Evolutionary conservation across 2,329 filamentous ascomycete genomes (phyloP).

Genomic region (Verticillium tricorpus): DNA sequence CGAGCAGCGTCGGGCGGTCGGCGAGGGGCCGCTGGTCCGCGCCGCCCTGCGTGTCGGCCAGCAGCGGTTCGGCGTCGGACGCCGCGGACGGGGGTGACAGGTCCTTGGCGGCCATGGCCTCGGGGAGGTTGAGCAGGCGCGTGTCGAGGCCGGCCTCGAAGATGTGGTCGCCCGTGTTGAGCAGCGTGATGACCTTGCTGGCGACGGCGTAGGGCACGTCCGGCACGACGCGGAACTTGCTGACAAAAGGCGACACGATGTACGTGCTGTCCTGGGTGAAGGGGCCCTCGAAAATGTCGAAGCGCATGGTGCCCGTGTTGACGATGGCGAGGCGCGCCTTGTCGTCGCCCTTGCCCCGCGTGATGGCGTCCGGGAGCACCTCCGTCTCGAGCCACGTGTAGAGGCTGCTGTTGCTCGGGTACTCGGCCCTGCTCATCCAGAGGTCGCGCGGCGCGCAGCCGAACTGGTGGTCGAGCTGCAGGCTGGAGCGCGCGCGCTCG

Average conservation of each 20-base stretch:
- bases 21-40: conserved; percentile 25
- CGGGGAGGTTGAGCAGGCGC: conserved; percentile 45
- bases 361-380: conserved; percentile 65
- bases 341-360: conserved; percentile 46
- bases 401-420: conserved; percentile 69
- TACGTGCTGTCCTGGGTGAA: conserved; percentile 88
- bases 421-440: conserved; percentile 78
- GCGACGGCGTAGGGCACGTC: conserved; percentile 78
- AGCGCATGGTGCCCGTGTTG: conserved; percentile 89
- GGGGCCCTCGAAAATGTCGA: conserved; percentile 88
- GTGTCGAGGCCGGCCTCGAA: conserved; percentile 35
- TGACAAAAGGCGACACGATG: conserved; percentile 83
- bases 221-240: conserved; percentile 69
- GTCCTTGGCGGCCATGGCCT: conserved; percentile 28
- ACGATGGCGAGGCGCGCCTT: conserved; percentile 67
- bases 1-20: conserved; percentile 38
- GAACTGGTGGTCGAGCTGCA: conserved; percentile 68
- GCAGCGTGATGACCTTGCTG: conserved; percentile 56
- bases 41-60: conserved; percentile 23
- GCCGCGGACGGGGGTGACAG: background rate
- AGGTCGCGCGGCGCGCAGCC: conserved; percentile 80
- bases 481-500: conserved; percentile 58
- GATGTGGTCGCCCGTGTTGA: conserved; percentile 53
- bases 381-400: conserved; percentile 75
- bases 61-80: conserved; percentile 17